Evolutionary conservation across 2,329 filamentous ascomycete species (phyloP).

Genomic region (Penicillium griseofulvum): DNA sequence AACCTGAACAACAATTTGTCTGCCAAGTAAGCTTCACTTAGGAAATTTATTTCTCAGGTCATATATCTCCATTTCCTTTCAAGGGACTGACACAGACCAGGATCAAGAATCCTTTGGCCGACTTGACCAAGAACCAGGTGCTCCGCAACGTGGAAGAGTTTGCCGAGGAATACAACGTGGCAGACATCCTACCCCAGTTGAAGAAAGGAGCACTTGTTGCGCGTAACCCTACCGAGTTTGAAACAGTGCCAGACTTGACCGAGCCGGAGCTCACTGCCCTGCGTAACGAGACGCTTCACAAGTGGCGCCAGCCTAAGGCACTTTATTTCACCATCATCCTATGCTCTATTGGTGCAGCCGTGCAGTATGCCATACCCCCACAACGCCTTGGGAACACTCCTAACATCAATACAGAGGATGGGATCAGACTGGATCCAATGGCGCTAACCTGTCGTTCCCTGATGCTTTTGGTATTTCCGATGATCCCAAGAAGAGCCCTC

Average conservation of each 20-base stretch:
- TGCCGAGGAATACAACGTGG: slow-evolving; percentile 41
- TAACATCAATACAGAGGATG: slow-evolving; percentile 24
- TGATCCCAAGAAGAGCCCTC: slow-evolving; percentile 31
- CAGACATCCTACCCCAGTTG: slow-evolving; percentile 42
- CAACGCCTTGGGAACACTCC: not conserved
- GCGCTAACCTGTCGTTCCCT: slow-evolving; percentile 53
- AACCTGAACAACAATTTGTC: slow-evolving; percentile 29
- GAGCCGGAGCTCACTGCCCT: slow-evolving; percentile 44
- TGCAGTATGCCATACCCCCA: slow-evolving; percentile 41
- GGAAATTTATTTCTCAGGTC: not conserved
- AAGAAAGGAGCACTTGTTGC: slow-evolving; percentile 52
- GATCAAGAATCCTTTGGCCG: slow-evolving; percentile 49
- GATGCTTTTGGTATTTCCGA: slow-evolving; percentile 43
- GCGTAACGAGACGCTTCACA: slow-evolving; percentile 47
- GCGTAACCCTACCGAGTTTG: slow-evolving; percentile 48
- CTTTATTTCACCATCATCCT: slow-evolving; percentile 54
- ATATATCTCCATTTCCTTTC: not conserved
- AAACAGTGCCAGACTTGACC: slow-evolving; percentile 44
- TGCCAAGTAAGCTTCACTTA: slow-evolving; percentile 19
- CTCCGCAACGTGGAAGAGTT: slow-evolving; percentile 46
- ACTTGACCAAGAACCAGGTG: slow-evolving; percentile 38
- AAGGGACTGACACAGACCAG: slow-evolving; percentile 21
- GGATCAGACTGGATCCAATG: slow-evolving; percentile 37
- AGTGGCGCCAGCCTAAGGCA: slow-evolving; percentile 50
- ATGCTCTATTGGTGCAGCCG: slow-evolving; percentile 53